Percentiles rank a stretch among this genome's conserved stretches.
Evolutionary conservation across 805 yeast species (phyloP).

Genomic region (Suhomyces tanzawaensis): DNA sequence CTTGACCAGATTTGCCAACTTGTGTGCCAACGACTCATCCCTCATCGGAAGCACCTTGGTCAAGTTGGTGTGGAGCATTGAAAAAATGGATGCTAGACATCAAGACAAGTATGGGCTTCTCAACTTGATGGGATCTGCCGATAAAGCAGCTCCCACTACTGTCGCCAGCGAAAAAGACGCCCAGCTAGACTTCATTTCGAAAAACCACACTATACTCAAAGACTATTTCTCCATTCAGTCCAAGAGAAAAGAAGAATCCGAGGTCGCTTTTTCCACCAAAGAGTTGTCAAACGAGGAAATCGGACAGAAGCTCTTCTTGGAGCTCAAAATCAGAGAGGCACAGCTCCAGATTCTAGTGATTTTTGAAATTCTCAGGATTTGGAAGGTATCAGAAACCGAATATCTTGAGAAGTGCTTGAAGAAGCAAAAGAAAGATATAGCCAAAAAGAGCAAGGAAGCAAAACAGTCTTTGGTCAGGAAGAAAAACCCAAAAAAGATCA

Average conservation of each 20-base stretch:
- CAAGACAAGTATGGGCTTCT: conserved; percentile 28
- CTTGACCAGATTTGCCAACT: conserved; percentile 42
- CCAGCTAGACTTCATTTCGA: conserved; percentile 20
- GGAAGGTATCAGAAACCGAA: conserved; percentile 33
- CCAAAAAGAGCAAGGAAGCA: conserved; percentile 16
- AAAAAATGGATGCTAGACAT: conserved; percentile 44
- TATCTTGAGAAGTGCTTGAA: conserved; percentile 26
- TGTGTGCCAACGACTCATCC: conserved; percentile 32
- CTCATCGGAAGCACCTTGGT: conserved; percentile 22
- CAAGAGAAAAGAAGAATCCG: conserved; percentile 1
- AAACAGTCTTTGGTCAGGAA: conserved; percentile 21
- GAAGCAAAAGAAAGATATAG: conserved; percentile 29
- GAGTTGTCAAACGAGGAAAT: conserved; percentile 15
- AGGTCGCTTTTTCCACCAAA: not conserved
- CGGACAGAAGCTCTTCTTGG: conserved; percentile 28
- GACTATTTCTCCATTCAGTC: conserved; percentile 8
- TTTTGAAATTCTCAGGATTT: conserved; percentile 42
- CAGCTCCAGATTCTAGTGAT: conserved; percentile 52
- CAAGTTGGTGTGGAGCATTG: conserved; percentile 31
- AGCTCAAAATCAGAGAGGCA: conserved; percentile 53
- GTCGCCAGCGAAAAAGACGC: conserved; percentile 9
- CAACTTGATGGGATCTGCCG: conserved; percentile 8
- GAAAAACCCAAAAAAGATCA: conserved; percentile 13
- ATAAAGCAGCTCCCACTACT: no score
- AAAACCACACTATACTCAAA: conserved; percentile 18